These are phyloP conservation scores for Linum usitatissimum DNA, from an alignment of 345 rosid genomes.

Conservation along the genomic window DNA sequence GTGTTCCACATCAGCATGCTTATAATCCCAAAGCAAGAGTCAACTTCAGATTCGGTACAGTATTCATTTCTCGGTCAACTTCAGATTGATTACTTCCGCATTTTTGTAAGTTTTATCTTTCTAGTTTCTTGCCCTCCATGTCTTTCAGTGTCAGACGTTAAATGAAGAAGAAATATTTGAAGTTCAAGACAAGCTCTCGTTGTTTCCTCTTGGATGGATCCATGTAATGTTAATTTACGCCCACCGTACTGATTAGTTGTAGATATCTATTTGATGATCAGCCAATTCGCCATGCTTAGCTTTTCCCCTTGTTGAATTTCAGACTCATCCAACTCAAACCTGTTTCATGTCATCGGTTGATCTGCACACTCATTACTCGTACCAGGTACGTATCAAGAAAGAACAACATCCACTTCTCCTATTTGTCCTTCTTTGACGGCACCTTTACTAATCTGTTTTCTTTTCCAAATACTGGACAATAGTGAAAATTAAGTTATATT, in stretches of 20 bases:
- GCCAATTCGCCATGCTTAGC: neutral
- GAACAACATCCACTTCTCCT: neutral
- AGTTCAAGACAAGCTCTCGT: constrained; percentile 75
- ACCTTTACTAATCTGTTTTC: too few relatives aligned
- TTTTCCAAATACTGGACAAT: too few relatives aligned
- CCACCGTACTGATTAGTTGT: too few relatives aligned
- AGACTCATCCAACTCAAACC: constrained; percentile 96
- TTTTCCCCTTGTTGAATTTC: constrained; percentile 19
- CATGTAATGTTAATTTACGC: constrained; percentile 32
- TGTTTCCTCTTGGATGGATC: constrained; percentile 94
- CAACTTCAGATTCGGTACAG: constrained; percentile 89
- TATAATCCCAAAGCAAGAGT: constrained; percentile 94
- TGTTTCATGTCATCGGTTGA: constrained; percentile 99
- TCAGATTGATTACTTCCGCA: neutral
- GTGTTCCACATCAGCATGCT: constrained; percentile 88
- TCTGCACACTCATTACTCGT: constrained; percentile 95
- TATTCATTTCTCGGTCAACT: neutral
- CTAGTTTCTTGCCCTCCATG: neutral
- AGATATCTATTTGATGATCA: too few relatives aligned
- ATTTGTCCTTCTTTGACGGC: neutral
- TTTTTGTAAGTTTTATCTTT: neutral
- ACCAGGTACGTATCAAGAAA: constrained; percentile 46
- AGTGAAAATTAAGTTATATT: too few relatives aligned
- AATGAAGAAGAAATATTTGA: constrained; percentile 95
- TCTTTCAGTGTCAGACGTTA: constrained; percentile 66